Evolutionary conservation across 257 asterid genomes (phyloP).

Genomic region (Lantana camara): DNA sequence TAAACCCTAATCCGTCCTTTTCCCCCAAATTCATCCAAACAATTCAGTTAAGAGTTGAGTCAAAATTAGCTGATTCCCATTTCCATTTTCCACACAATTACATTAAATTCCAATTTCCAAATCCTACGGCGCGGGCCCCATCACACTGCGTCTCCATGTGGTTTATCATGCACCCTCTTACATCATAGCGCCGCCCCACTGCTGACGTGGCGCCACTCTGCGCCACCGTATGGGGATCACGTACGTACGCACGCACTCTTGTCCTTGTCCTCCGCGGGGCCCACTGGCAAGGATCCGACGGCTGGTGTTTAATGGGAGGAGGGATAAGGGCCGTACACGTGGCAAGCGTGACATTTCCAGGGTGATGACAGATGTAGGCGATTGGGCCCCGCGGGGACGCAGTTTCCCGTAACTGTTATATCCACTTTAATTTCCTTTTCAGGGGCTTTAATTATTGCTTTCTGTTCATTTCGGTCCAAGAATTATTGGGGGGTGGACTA

Average conservation of each 20-base stretch:
- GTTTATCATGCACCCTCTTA: conserved; percentile 1
- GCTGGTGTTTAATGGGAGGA: not conserved
- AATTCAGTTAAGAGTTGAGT: conserved; percentile 28
- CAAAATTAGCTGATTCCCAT: conserved; percentile 30
- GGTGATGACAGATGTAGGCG: conserved; percentile 16
- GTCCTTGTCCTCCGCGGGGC: conserved; percentile 10
- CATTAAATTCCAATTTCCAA: not conserved
- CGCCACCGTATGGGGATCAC: not conserved
- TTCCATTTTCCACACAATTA: not conserved
- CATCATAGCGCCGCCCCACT: not conserved
- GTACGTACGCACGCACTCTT: conserved; percentile 25
- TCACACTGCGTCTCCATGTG: conserved; percentile 27
- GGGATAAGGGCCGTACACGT: conserved; percentile 23
- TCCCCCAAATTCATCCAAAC: not conserved
- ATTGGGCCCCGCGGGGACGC: conserved; percentile 5
- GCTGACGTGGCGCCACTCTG: conserved; percentile 29
- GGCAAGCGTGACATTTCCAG: conserved; percentile 17
- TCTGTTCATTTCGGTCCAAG: not conserved
- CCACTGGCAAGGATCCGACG: not conserved
- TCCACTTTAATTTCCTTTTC: not conserved
- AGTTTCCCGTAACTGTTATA: not conserved
- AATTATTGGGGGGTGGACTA: too few relatives aligned
- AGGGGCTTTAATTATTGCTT: too few relatives aligned
- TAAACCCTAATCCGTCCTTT: too few relatives aligned
- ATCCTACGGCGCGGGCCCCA: not conserved